phyloP scores from a whole-genome alignment of 371 early-diverging fungal species.

The Lichtheimia ornata region DNA sequence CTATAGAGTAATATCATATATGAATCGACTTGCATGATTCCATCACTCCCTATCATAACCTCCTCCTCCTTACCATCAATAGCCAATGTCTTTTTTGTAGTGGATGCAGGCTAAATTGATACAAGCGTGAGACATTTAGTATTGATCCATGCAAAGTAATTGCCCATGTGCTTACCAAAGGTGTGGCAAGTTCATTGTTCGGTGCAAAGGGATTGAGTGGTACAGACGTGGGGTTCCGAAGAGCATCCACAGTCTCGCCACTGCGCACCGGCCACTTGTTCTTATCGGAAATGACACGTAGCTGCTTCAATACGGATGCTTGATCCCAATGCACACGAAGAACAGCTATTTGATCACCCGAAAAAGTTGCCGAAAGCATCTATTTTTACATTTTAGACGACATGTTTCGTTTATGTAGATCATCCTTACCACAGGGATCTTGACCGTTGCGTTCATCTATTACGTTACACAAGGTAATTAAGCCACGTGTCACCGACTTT shows the following conservation, averaged over 20 bases:
- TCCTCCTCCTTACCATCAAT: slow-evolving; percentile 10
- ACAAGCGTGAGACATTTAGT: neutral
- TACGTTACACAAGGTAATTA: slow-evolving; percentile 14
- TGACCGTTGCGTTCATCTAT: slow-evolving; percentile 35
- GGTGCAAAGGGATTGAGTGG: slow-evolving; percentile 24
- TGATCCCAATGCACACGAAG: slow-evolving; percentile 51
- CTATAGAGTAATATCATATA: slow-evolving; percentile 11
- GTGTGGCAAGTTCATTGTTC: slow-evolving; percentile 16
- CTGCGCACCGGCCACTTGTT: slow-evolving; percentile 40
- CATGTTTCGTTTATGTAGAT: neutral
- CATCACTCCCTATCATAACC: neutral
- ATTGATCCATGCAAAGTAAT: neutral
- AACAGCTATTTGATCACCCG: slow-evolving; percentile 25
- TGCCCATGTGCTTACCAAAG: slow-evolving; percentile 15
- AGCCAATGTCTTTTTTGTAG: slow-evolving; percentile 8
- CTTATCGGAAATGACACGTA: slow-evolving; percentile 33
- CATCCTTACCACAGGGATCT: slow-evolving; percentile 35
- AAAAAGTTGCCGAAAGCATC: slow-evolving; percentile 43
- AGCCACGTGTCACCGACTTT: slow-evolving; percentile 14
- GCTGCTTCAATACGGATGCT: slow-evolving; percentile 43
- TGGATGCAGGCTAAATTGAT: neutral
- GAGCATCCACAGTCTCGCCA: slow-evolving; percentile 30
- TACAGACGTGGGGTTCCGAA: slow-evolving; percentile 21
- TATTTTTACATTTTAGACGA: slow-evolving; percentile 9
- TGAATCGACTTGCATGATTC: too few relatives aligned